These are phyloP conservation scores for Viridothelium virens DNA, from an alignment of 495 filamentous ascomycete genomes.

Conservation along the genomic window DNA sequence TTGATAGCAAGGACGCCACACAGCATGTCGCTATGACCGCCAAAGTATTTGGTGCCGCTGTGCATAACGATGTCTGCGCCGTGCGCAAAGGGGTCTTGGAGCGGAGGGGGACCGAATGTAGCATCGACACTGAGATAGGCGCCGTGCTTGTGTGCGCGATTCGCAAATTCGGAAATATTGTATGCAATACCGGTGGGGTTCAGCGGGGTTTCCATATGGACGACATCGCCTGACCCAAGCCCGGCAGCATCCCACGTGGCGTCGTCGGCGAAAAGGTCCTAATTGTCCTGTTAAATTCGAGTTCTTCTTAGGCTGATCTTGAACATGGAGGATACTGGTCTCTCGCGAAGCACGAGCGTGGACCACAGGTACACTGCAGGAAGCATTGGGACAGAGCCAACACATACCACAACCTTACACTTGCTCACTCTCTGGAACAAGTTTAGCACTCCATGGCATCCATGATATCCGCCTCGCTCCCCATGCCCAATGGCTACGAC, in stretches of 20 bases:
- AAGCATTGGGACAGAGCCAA: neutral
- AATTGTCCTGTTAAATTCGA: neutral
- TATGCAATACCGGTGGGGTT: conserved; percentile 81
- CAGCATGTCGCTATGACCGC: conserved; percentile 86
- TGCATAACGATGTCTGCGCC: conserved; percentile 87
- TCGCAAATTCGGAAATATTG: conserved; percentile 59
- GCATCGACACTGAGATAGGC: conserved; percentile 77
- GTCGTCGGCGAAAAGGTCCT: conserved; percentile 31
- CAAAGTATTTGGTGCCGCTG: conserved; percentile 88
- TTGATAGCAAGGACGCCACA: conserved; percentile 70
- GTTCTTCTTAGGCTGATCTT: too few species aligned
- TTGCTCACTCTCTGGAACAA: conserved; percentile 64
- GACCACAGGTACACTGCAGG: neutral
- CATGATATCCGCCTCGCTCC: conserved; percentile 67
- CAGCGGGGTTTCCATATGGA: conserved; percentile 86
- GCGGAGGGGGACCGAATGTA: conserved; percentile 85
- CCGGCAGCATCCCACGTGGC: conserved; percentile 33
- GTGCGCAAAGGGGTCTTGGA: conserved; percentile 74
- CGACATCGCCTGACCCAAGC: conserved; percentile 59
- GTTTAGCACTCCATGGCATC: conserved; percentile 74
- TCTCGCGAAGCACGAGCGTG: too few species aligned
- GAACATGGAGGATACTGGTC: neutral
- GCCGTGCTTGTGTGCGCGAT: conserved; percentile 61
- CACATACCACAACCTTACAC: conserved; percentile 47
- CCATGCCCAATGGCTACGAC: conserved; percentile 59